These are phyloP conservation scores for Chlamydomonas sphaeroides DNA, from an alignment of 139 green algal species.

Conservation along the genomic window DNA sequence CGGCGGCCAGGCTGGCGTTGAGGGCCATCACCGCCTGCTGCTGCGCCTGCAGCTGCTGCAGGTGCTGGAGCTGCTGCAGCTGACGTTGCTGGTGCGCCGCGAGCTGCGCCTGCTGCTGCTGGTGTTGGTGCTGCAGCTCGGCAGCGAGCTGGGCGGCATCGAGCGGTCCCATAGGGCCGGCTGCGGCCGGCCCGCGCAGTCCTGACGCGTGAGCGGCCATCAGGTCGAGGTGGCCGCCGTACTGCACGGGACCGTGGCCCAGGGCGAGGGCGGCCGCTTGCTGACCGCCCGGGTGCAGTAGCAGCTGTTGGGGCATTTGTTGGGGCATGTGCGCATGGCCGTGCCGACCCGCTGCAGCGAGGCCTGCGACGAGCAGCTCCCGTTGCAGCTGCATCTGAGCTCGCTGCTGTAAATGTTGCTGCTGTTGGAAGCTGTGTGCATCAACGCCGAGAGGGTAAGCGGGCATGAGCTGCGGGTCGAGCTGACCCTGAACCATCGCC, in stretches of 20 bases:
- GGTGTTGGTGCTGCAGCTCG: neutral
- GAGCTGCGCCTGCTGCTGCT: neutral
- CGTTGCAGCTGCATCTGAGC: neutral
- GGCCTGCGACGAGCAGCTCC: neutral
- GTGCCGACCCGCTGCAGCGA: no score
- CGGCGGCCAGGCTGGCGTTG: no score
- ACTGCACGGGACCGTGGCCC: neutral
- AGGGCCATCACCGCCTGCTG: neutral
- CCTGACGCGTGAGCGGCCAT: neutral
- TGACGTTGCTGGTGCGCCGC: neutral
- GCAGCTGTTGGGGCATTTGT: constrained; percentile 11
- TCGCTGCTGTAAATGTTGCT: neutral
- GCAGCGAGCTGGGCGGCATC: neutral
- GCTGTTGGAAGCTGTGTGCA: neutral
- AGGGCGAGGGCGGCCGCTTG: neutral
- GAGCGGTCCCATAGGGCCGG: neutral
- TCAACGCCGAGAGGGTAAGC: neutral
- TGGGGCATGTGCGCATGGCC: no score
- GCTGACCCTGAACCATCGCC: neutral
- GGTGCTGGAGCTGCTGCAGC: neutral
- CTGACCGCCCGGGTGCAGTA: neutral
- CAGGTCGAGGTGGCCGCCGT: no score
- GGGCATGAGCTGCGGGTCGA: neutral
- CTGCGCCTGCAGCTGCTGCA: neutral
- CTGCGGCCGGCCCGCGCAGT: neutral